phyloP scores from a whole-genome alignment of 345 rosid species.

The Salix koriyanagi region DNA sequence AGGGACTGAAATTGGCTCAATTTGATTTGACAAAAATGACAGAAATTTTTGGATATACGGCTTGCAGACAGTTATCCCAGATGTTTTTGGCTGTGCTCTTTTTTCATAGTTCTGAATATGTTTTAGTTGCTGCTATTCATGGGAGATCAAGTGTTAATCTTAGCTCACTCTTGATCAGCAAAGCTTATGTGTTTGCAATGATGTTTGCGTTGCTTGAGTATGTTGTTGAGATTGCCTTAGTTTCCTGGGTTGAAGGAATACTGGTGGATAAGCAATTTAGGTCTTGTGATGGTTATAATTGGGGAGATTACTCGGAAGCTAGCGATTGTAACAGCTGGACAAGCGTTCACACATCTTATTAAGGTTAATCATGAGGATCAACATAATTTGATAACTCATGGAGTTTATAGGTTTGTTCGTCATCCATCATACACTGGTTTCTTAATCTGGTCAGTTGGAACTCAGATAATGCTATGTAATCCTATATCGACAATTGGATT shows the following conservation, averaged over 20 bases:
- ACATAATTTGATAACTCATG: slow-evolving; percentile 55
- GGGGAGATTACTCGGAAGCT: slow-evolving; percentile 59
- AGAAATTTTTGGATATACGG: slow-evolving; percentile 44
- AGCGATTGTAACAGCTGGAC: slow-evolving; percentile 69
- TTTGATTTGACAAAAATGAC: slow-evolving; percentile 32
- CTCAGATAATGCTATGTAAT: slow-evolving; percentile 75
- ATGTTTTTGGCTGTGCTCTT: slow-evolving; percentile 46
- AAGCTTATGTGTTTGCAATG: slow-evolving; percentile 53
- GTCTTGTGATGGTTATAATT: slow-evolving; percentile 42
- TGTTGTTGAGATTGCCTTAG: slow-evolving; percentile 30
- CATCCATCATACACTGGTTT: slow-evolving; percentile 73
- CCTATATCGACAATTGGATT: slow-evolving; percentile 54
- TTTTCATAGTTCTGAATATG: slow-evolving; percentile 61
- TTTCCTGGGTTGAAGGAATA: slow-evolving; percentile 56
- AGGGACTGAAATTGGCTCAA: neutral
- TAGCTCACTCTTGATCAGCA: slow-evolving; percentile 59
- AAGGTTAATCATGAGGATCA: slow-evolving; percentile 47
- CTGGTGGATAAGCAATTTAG: slow-evolving; percentile 59
- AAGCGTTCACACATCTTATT: slow-evolving; percentile 64
- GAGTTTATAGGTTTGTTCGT: slow-evolving; percentile 51
- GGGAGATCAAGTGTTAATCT: slow-evolving; percentile 50
- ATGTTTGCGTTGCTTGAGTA: slow-evolving; percentile 51
- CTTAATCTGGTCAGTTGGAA: slow-evolving; percentile 63
- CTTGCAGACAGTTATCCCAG: slow-evolving; percentile 50
- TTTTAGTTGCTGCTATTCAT: slow-evolving; percentile 46